Percentiles rank a stretch among this genome's conserved stretches.
Evolutionary conservation across 305 asterid species (phyloP).

Genomic region (Fraxinus angustifolia): DNA sequence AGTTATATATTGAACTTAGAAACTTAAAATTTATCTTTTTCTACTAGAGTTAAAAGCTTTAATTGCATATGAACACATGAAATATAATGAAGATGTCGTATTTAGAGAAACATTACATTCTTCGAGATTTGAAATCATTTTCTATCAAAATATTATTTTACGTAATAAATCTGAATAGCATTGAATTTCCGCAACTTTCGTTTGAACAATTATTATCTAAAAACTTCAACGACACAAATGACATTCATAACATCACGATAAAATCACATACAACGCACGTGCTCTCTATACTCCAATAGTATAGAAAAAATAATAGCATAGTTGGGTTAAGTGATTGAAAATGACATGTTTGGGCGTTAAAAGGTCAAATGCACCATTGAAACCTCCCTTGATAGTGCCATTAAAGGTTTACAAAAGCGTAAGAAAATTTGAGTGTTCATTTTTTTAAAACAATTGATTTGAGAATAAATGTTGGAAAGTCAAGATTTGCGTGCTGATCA

Average conservation of each 20-base stretch:
- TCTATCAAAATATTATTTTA: too few relatives aligned
- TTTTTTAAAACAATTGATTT: neutral
- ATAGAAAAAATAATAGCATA: neutral
- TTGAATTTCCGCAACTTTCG: neutral
- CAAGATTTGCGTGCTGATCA: constrained; percentile 13
- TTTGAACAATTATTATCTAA: too few relatives aligned
- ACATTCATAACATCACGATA: neutral
- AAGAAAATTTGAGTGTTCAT: neutral
- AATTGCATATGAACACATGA: too few relatives aligned
- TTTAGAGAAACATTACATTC: too few relatives aligned
- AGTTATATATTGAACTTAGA: too few relatives aligned
- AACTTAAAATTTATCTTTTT: too few relatives aligned
- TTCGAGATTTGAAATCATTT: too few relatives aligned
- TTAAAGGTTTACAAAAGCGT: neutral
- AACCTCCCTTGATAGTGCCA: neutral
- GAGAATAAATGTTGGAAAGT: constrained; percentile 6
- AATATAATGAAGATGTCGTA: too few relatives aligned
- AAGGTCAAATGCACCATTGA: constrained; percentile 17
- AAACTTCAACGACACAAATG: too few relatives aligned
- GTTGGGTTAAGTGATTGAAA: constrained; percentile 17
- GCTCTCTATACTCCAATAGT: neutral
- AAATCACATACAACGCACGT: too few relatives aligned
- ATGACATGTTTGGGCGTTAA: neutral
- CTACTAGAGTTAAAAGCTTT: too few relatives aligned
- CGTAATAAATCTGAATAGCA: too few relatives aligned